Evolutionary conservation across 495 filamentous ascomycete genomes (phyloP), one percentile per base, ranked within the genome.

Genomic region (Poronia punctata): DNA sequence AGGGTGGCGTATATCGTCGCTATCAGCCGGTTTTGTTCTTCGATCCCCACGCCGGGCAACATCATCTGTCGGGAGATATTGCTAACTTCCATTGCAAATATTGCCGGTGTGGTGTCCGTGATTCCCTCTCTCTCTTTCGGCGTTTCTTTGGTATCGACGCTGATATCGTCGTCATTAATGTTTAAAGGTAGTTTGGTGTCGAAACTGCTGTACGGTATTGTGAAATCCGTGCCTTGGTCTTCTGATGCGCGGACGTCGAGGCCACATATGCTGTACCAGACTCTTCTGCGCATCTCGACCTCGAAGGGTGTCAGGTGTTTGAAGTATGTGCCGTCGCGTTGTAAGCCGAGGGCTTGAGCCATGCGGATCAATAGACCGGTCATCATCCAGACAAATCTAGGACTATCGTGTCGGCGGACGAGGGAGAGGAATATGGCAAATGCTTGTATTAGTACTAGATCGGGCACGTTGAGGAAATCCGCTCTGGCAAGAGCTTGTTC

Each of bases 401-500:
- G 66, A 38, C 64, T 72, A 16, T 75, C 71, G 37, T 74, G 59
- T 12, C 64, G 67, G 11, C 70, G 70, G 29, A 64, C 53, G 7
- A 75, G 63, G 21, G 48, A 40, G 21, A 78, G 46, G 38, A 74
- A 78, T 3, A 71, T 66, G 5, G 52, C 33, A 15, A 75, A 64
- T 10, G 72, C 71, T 35, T 77, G 72, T 5, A 77, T 45, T 6
- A 75, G 40, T 27, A 62, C 45, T 11, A 76, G 26, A 23, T 60
- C 53, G 3, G 55, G 55, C 0, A 50, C 43, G 35, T 56, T 64
- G 9, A 78, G 62, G 37, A 79, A 77, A 44, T 77, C 67, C 7
- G 74, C 73, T 37, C 62, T 67, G 7, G 74, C 72, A 35, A 79
- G 59, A 3, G 72, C 72, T 35, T 69, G 54, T 46, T 79, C 75